Evolutionary conservation across 768 basidiomycete genomes (phyloP).

Genomic region (Suillus paluster): DNA sequence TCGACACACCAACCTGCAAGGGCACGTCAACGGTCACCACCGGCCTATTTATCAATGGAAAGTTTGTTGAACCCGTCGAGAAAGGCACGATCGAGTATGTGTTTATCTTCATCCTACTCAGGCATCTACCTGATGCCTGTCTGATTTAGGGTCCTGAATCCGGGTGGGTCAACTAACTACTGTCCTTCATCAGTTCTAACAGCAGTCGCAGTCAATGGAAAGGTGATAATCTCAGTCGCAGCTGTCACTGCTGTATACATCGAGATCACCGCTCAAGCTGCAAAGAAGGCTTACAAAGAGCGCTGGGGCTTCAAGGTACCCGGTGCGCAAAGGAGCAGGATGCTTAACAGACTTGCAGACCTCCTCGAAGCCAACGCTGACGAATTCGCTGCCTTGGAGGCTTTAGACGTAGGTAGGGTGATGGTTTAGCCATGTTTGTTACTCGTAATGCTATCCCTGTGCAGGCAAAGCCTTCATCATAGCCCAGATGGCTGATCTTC

Average conservation of each 20-base stretch:
- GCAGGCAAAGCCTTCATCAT: constrained; percentile 44
- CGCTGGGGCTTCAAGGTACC: constrained; percentile 58
- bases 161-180: constrained; percentile 5
- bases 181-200: background rate
- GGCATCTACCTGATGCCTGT: background rate
- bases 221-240: constrained; percentile 39
- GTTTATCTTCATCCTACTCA: background rate
- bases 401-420: constrained; percentile 48
- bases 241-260: constrained; percentile 47
- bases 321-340: constrained; percentile 41
- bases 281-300: constrained; percentile 43
- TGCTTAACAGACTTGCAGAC: constrained; percentile 54
- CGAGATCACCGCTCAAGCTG: constrained; percentile 47
- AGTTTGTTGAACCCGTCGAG: constrained; percentile 22
- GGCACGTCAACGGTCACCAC: constrained; percentile 31
- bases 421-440: background rate
- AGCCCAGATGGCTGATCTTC: constrained; percentile 30
- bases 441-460: background rate
- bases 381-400: constrained; percentile 54
- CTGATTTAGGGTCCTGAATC: constrained; percentile 21
- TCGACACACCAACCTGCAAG: constrained; percentile 30
- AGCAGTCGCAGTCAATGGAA: constrained; percentile 40
- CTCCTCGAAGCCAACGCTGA: constrained; percentile 53
- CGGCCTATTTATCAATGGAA: constrained; percentile 49
- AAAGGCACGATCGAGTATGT: constrained; percentile 11